A percentile compares a stretch with the other conserved stretches of the same genome.
These are phyloP conservation scores for Penicillium sp. DNA, from an alignment of 2,329 filamentous ascomycete genomes.

Conservation along the genomic window DNA sequence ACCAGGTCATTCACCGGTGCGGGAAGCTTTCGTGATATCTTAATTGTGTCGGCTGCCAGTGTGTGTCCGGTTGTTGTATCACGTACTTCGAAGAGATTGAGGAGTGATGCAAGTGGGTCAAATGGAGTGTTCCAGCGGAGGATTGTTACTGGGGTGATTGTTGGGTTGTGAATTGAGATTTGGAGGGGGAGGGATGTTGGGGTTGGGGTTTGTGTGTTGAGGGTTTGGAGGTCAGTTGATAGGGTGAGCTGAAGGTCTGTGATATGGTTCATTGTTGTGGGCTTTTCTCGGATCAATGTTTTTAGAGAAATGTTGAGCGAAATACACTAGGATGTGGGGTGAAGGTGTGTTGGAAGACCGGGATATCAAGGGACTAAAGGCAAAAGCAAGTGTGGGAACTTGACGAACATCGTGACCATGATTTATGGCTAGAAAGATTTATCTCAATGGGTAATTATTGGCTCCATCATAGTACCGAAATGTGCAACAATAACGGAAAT, in stretches of 20 bases:
- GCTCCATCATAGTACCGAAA: not conserved
- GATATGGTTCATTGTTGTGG: not conserved
- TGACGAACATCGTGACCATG: not conserved
- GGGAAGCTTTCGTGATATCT: conserved; percentile 36
- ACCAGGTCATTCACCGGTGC: conserved; percentile 30
- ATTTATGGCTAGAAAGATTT: not conserved
- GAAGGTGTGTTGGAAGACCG: not conserved
- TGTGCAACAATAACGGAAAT: not conserved
- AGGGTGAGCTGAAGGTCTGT: not conserved
- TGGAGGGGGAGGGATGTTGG: not conserved
- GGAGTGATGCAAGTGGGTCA: conserved; percentile 32
- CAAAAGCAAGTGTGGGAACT: not conserved
- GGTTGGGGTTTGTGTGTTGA: not conserved
- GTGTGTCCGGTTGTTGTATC: conserved; percentile 22
- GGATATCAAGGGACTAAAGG: not conserved
- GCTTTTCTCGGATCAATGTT: not conserved
- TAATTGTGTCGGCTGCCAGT: conserved; percentile 31
- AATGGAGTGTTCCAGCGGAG: conserved; percentile 41
- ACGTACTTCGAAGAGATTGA: conserved; percentile 29
- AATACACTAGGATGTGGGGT: too few relatives aligned
- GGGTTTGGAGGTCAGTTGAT: not conserved
- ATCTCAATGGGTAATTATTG: not conserved
- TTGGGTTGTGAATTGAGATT: not conserved
- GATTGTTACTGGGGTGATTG: conserved; percentile 28
- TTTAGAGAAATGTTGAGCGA: not conserved